These are phyloP conservation scores for Daedaleopsis nitida DNA, from an alignment of 768 basidiomycete genomes.

Conservation along the genomic window DNA sequence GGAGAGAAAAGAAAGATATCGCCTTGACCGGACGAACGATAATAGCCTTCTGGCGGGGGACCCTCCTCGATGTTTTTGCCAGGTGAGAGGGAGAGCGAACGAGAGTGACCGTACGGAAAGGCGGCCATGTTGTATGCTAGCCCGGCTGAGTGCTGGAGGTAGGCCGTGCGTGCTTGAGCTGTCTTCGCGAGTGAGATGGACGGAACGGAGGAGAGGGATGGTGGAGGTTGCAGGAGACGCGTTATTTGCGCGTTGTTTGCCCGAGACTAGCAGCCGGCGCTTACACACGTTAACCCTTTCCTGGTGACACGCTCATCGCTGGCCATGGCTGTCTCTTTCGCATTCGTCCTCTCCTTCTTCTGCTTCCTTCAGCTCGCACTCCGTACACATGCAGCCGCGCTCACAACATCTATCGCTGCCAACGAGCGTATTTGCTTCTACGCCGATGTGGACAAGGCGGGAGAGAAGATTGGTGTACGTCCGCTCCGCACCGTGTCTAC, in stretches of 20 bases:
- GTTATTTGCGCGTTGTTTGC: conserved; percentile 30
- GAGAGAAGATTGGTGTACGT: conserved; percentile 87
- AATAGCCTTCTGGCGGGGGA: not conserved
- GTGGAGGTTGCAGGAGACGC: conserved; percentile 13
- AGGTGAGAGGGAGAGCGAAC: not conserved
- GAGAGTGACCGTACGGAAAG: not conserved
- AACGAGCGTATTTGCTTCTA: conserved; percentile 92
- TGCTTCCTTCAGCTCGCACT: conserved; percentile 22
- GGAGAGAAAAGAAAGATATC: conserved; percentile 21
- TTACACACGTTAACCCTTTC: conserved; percentile 20
- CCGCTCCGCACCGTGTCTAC: not conserved
- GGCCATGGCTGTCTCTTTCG: conserved; percentile 24
- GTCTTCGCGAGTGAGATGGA: not conserved
- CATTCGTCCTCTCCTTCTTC: conserved; percentile 22
- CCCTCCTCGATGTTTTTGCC: not conserved
- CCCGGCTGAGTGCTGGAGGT: not conserved
- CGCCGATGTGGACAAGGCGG: conserved; percentile 93
- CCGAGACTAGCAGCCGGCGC: conserved; percentile 10
- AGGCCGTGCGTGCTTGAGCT: not conserved
- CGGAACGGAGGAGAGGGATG: not conserved
- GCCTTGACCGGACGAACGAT: conserved; percentile 2
- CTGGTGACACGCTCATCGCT: conserved; percentile 21
- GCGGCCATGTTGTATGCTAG: not conserved
- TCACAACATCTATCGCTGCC: conserved; percentile 77
- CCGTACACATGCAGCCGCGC: conserved; percentile 52